Percentiles rank a stretch among this genome's conserved stretches.
These are phyloP conservation scores for Nakaseomyces glabratus DNA, from an alignment of 1,139 yeast species.

Conservation along the genomic window DNA sequence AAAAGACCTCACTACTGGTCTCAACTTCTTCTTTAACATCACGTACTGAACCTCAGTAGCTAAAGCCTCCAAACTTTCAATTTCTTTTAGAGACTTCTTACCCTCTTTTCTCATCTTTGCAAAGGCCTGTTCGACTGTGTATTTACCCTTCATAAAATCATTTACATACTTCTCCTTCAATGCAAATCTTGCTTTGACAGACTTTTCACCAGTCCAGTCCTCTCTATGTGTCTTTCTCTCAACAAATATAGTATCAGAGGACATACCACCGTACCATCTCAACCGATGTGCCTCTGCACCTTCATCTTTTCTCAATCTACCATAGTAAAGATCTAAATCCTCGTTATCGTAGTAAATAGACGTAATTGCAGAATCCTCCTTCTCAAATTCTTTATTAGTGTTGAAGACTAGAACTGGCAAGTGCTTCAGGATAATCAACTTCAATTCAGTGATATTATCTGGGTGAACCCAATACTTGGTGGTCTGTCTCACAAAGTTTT, in stretches of 20 bases:
- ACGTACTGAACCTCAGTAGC: constrained; percentile 92
- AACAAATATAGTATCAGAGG: constrained; percentile 81
- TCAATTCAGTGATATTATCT: constrained; percentile 95
- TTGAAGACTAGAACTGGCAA: constrained; percentile 94
- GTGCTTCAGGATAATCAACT: constrained; percentile 83
- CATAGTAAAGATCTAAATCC: constrained; percentile 83
- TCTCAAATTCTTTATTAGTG: constrained; percentile 89
- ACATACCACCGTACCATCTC: constrained; percentile 99
- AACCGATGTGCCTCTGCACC: constrained; percentile 98
- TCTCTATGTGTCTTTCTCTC: constrained; percentile 97
- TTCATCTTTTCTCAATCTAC: constrained; percentile 90
- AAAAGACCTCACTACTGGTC: constrained; percentile 93
- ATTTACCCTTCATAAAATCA: constrained; percentile 70
- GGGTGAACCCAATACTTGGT: constrained; percentile 99
- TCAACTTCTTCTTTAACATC: constrained; percentile 66
- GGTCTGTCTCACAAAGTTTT: constrained; percentile 95
- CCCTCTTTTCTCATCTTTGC: constrained; percentile 91
- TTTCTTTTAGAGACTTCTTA: constrained; percentile 75
- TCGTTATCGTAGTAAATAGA: constrained; percentile 90
- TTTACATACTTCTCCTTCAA: constrained; percentile 87
- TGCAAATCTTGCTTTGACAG: constrained; percentile 92
- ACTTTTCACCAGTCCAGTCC: constrained; percentile 99
- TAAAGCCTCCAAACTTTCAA: constrained; percentile 81
- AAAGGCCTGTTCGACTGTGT: constrained; percentile 81
- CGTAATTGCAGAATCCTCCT: constrained; percentile 91